phyloP scores from a whole-genome alignment of 73 alveolate genomes.

The Tetrahymena elliotti region DNA sequence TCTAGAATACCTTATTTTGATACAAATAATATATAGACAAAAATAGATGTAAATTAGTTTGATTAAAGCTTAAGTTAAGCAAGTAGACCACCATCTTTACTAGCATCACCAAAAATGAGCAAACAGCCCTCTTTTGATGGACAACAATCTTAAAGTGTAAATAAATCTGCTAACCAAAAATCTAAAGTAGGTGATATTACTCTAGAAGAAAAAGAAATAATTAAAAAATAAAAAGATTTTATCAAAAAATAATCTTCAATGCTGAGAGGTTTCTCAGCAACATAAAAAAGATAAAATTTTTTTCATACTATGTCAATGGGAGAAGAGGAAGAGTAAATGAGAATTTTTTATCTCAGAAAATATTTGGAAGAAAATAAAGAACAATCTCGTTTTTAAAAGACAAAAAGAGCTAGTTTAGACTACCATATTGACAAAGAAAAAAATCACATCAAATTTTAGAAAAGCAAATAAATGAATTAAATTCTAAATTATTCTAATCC shows the following conservation, averaged over 20 bases:
- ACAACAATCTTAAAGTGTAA: neutral
- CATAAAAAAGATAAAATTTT: neutral
- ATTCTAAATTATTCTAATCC: neutral
- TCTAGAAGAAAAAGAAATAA: neutral
- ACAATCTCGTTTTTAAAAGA: neutral
- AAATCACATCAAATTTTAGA: neutral
- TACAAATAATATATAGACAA: neutral
- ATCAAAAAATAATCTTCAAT: neutral
- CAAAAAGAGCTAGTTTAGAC: neutral
- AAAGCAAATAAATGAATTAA: neutral
- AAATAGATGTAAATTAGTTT: neutral
- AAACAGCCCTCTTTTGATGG: neutral
- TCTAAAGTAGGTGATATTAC: neutral
- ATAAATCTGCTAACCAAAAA: neutral
- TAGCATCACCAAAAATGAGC: neutral
- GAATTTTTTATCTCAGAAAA: neutral
- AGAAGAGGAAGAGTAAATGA: neutral
- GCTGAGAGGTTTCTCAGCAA: neutral
- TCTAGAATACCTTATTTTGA: neutral
- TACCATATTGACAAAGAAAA: neutral
- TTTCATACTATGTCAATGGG: neutral
- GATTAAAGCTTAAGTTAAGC: neutral
- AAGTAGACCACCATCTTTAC: neutral
- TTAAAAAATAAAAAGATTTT: neutral
- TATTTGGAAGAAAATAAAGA: neutral